Evolutionary conservation across 768 basidiomycete genomes (phyloP).

Genomic region (Glaciozyma antarctica): DNA sequence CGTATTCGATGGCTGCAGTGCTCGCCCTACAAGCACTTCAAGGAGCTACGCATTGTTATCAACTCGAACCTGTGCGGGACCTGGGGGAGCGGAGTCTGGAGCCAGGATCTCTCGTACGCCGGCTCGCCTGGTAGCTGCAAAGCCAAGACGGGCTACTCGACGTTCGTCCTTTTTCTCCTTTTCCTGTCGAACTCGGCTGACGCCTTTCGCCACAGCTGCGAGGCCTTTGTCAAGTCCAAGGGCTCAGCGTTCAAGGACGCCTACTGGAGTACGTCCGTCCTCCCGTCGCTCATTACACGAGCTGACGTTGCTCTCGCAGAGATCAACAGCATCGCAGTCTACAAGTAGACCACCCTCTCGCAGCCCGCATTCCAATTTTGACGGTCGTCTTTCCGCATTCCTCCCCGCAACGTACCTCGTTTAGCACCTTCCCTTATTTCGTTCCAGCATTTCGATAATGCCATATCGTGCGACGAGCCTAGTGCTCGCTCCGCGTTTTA

Average conservation of each 20-base stretch:
- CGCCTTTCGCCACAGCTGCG: neutral
- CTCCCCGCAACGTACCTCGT: no score
- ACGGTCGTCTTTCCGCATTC: no score
- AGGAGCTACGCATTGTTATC: constrained; percentile 5
- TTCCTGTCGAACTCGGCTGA: no score
- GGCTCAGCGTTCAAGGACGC: neutral
- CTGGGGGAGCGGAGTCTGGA: neutral
- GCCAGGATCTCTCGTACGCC: constrained; percentile 3
- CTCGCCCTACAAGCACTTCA: constrained; percentile 9
- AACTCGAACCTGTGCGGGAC: neutral
- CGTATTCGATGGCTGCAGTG: neutral
- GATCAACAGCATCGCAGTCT: neutral
- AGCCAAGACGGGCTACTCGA: neutral
- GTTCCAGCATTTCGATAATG: no score
- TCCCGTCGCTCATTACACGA: no score
- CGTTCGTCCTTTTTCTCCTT: no score
- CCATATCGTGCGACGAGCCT: no score
- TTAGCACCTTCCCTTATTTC: no score
- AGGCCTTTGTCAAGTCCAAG: neutral
- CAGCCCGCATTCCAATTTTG: no score
- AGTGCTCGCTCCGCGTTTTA: no score
- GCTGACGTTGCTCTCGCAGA: no score
- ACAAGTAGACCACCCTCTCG: neutral
- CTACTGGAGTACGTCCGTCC: neutral
- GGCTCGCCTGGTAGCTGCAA: neutral